phyloP scores from a whole-genome alignment of 2,329 filamentous ascomycete species.

The Cercospora zeae-maydis region DNA sequence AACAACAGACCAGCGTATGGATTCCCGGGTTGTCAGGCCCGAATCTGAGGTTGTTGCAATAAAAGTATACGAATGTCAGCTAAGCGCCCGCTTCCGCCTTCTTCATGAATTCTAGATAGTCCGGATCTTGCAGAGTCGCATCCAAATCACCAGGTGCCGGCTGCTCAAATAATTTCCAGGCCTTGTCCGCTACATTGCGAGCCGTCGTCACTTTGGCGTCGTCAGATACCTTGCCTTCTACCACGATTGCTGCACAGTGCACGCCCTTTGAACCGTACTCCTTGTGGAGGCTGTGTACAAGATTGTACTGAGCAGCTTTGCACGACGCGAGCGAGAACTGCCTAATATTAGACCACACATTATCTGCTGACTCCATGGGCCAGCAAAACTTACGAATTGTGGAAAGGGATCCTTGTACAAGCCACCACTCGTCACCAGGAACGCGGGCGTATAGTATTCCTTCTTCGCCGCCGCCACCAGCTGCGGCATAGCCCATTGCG shows the following conservation, averaged over 20 bases:
- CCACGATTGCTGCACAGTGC: slow-evolving; percentile 45
- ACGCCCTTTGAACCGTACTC: slow-evolving; percentile 42
- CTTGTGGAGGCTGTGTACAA: slow-evolving; percentile 45
- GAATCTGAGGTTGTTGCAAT: neutral
- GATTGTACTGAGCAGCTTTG: slow-evolving; percentile 51
- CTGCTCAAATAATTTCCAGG: slow-evolving; percentile 44
- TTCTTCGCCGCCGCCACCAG: slow-evolving; percentile 31
- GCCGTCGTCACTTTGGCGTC: slow-evolving; percentile 44
- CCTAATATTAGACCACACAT: neutral
- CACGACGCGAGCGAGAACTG: slow-evolving; percentile 46
- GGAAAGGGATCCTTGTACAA: slow-evolving; percentile 47
- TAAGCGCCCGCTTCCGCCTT: slow-evolving; percentile 6
- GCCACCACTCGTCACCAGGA: slow-evolving; percentile 48
- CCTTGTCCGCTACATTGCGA: slow-evolving; percentile 43
- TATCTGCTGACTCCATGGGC: too few species aligned
- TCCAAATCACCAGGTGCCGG: slow-evolving; percentile 37
- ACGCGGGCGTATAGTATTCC: slow-evolving; percentile 36
- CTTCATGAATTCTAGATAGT: slow-evolving; percentile 20
- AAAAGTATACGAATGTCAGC: neutral
- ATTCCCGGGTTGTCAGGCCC: neutral
- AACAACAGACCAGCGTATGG: neutral
- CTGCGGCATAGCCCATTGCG: slow-evolving; percentile 46
- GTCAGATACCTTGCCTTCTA: slow-evolving; percentile 42
- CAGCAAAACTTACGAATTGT: neutral
- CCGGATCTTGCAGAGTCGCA: slow-evolving; percentile 29